phyloP scores from a whole-genome alignment of 306 rosid species.

The Cucumis cinereus region DNA sequence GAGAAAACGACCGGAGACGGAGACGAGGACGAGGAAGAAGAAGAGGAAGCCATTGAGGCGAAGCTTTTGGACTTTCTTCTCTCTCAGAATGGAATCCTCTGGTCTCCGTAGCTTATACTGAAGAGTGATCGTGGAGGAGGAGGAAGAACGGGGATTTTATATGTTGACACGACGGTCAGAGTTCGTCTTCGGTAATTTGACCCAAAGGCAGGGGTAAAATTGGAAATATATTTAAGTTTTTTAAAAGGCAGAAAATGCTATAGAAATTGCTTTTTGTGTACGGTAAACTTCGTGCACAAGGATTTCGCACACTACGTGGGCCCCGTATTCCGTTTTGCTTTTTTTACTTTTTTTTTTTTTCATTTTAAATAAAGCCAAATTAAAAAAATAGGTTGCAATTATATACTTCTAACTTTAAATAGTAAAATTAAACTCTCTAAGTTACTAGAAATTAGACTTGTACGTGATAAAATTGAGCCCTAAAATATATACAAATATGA shows the following conservation, averaged over 20 bases:
- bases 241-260: background rate
- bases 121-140: background rate
- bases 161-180: background rate
- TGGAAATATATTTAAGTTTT: background rate
- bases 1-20: slow-evolving; percentile 34
- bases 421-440: too few species aligned
- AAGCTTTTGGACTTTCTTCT: background rate
- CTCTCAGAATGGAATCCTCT: slow-evolving; percentile 3
- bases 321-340: background rate
- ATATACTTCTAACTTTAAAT: too few species aligned
- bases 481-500: too few species aligned
- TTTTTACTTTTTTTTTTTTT: background rate
- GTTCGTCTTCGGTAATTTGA: background rate
- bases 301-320: background rate
- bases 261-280: background rate
- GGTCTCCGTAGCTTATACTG: background rate
- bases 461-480: too few species aligned
- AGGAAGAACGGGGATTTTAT: background rate
- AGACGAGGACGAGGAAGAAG: slow-evolving; percentile 18
- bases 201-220: background rate
- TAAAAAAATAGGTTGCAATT: too few species aligned
- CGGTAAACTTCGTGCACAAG: slow-evolving; percentile 9
- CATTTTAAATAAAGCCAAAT: too few species aligned
- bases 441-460: too few species aligned
- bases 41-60: slow-evolving; percentile 40